phyloP scores from a whole-genome alignment of 2,329 filamentous ascomycete genomes.

The Diaporthe amygdali region DNA sequence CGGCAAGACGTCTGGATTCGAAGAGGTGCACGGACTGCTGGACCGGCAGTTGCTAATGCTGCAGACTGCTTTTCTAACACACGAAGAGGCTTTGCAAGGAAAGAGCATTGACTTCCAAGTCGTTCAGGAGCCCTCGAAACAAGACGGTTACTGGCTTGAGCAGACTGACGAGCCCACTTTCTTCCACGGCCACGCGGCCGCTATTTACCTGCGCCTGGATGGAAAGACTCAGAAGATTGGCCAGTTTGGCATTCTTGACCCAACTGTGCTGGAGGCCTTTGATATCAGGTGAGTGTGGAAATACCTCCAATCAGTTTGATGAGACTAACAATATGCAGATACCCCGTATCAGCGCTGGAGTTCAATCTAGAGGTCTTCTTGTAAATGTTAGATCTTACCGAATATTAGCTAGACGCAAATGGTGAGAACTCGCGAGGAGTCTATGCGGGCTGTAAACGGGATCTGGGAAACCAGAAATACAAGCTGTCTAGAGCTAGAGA shows the following conservation, averaged over 20 bases:
- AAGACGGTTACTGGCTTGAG: conserved; percentile 90
- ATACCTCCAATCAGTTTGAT: not conserved
- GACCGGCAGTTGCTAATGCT: conserved; percentile 95
- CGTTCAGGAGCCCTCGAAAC: conserved; percentile 58
- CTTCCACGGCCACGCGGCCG: conserved; percentile 87
- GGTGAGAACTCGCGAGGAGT: not conserved
- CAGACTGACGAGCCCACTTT: conserved; percentile 91
- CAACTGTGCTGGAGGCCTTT: conserved; percentile 90
- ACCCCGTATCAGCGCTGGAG: conserved; percentile 92
- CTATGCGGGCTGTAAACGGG: not conserved
- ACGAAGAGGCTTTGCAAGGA: conserved; percentile 69
- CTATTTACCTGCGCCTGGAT: conserved; percentile 76
- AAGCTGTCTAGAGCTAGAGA: not conserved
- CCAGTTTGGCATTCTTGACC: conserved; percentile 92
- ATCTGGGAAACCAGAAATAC: not conserved
- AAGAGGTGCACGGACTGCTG: conserved; percentile 91
- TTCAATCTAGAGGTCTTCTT: conserved; percentile 94
- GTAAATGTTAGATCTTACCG: conserved; percentile 43
- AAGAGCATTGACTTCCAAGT: conserved; percentile 59
- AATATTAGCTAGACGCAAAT: not conserved
- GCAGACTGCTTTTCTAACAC: conserved; percentile 77
- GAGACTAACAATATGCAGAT: conserved; percentile 52
- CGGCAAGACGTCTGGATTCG: conserved; percentile 92
- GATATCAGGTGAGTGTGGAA: conserved; percentile 71
- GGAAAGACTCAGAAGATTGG: conserved; percentile 82